Evolutionary conservation across 225 moss, liverwort and hornwort species (phyloP).

Genomic region (Straminergon stramineum): DNA sequence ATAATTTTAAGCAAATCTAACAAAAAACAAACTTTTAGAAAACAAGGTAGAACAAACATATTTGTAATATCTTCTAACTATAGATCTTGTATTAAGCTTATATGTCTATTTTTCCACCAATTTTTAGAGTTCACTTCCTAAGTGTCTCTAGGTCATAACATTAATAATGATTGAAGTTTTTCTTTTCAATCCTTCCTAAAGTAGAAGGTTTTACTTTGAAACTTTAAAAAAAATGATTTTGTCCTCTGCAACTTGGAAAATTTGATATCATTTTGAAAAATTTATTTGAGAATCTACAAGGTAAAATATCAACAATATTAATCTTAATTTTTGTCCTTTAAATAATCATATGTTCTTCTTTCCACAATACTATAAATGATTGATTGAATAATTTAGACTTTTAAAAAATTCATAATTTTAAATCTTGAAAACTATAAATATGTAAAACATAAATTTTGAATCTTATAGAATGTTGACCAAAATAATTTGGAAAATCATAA

Average conservation of each 20-base stretch:
- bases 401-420: not conserved
- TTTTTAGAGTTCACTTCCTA: not conserved
- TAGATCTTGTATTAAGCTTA: not conserved
- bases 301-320: not conserved
- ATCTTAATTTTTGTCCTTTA: not conserved
- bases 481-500: not conserved
- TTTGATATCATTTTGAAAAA: not conserved
- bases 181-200: not conserved
- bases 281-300: not conserved
- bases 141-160: accelerated
- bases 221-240: not conserved
- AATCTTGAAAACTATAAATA: not conserved
- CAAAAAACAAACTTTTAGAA: not conserved
- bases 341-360: not conserved
- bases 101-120: not conserved
- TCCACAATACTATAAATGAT: not conserved
- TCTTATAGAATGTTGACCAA: accelerated
- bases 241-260: not conserved
- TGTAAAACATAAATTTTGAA: accelerated
- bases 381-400: not conserved
- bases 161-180: not conserved
- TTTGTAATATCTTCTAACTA: not conserved
- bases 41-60: not conserved
- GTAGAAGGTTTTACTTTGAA: not conserved
- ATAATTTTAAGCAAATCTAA: not conserved